Conservation (phyloP, 2,329 filamentous ascomycete genomes). For the Penicillium sp. region DNA sequence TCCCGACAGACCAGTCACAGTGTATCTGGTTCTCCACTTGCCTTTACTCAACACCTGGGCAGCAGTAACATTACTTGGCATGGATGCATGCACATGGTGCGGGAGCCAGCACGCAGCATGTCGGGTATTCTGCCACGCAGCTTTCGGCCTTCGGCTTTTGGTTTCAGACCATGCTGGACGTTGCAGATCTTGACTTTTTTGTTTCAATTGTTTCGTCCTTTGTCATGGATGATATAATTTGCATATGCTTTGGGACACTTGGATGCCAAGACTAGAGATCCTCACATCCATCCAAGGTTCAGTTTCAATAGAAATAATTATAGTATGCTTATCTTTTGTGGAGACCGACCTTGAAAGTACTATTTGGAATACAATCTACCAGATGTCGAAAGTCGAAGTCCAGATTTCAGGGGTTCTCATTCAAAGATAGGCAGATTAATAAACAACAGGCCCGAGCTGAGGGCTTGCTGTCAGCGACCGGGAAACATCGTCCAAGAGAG, state of each 20-base stretch:
- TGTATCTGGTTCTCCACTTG: not conserved
- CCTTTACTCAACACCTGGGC: not conserved
- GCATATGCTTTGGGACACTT: not conserved
- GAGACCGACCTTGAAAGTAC: not conserved
- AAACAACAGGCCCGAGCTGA: not conserved
- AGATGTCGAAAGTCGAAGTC: not conserved
- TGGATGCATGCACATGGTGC: conserved; percentile 1
- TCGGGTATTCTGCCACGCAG: not conserved
- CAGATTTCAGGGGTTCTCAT: not conserved
- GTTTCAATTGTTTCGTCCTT: not conserved
- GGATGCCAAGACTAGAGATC: not conserved
- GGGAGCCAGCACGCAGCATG: not conserved
- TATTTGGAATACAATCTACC: conserved; percentile 1
- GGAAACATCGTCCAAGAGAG: not conserved
- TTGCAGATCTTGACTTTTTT: not conserved
- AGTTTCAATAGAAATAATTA: not conserved
- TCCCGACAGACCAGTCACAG: not conserved
- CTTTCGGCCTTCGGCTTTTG: conserved; percentile 8
- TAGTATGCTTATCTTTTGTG: not conserved
- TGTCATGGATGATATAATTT: not conserved
- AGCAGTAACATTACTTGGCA: conserved; percentile 1
- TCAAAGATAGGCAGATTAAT: not conserved
- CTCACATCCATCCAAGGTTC: not conserved
- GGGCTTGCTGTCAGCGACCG: not conserved
- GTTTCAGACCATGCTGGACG: conserved; percentile 17